These are phyloP conservation scores for Schizosaccharomyces pombe DNA, from an alignment of 805 yeast species.

Conservation along the genomic window DNA sequence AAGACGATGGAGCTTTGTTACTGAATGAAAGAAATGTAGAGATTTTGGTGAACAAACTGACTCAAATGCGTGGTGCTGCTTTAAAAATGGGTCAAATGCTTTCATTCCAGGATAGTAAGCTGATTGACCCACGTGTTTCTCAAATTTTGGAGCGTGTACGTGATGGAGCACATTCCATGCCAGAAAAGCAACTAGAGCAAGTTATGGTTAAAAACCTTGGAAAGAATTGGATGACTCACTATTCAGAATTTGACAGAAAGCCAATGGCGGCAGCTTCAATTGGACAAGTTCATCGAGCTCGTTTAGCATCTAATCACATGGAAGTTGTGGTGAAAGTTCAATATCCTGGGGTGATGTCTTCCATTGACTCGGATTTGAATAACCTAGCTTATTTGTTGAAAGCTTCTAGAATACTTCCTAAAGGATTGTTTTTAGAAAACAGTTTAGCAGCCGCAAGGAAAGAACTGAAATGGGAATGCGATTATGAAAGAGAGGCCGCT, in stretches of 20 bases:
- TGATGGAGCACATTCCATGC: constrained; percentile 92
- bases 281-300: constrained; percentile 85
- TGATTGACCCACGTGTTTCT: constrained; percentile 53
- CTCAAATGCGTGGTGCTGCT: constrained; percentile 98
- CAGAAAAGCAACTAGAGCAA: constrained; percentile 61
- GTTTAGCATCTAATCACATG: constrained; percentile 12
- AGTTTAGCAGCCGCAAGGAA: constrained; percentile 81
- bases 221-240: constrained; percentile 43
- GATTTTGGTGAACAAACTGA: constrained; percentile 62
- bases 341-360: constrained; percentile 86
- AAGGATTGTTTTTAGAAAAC: constrained; percentile 74
- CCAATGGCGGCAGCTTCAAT: constrained; percentile 96
- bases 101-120: constrained; percentile 39
- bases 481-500: constrained; percentile 70
- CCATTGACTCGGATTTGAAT: constrained; percentile 84
- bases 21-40: constrained; percentile 69
- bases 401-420: constrained; percentile 70
- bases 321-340: constrained; percentile 81
- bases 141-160: constrained; percentile 64
- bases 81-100: constrained; percentile 89
- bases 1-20: constrained; percentile 20
- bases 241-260: constrained; percentile 52
- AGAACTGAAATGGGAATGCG: constrained; percentile 95
- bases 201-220: constrained; percentile 60
- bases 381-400: constrained; percentile 59